Evolutionary conservation across 371 early-diverging fungal species (phyloP).

Genomic region (Batrachochytrium dendrobatidis): DNA sequence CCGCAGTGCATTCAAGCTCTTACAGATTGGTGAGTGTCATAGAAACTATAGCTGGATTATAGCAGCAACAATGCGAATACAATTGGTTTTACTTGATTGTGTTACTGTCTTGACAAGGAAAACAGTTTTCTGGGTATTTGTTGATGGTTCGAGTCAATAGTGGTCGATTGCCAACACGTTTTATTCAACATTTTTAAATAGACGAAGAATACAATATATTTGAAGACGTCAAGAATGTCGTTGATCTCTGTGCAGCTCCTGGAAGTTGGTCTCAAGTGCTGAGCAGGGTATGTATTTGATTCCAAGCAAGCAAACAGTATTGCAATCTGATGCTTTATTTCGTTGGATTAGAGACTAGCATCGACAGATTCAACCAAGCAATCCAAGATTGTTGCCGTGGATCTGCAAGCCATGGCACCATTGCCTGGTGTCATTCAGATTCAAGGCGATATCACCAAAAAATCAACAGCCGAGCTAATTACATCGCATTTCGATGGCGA

Average conservation of each 20-base stretch:
- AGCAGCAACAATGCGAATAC: background rate
- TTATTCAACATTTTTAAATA: constrained; percentile 2
- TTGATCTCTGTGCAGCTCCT: constrained; percentile 99
- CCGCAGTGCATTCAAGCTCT: constrained; percentile 93
- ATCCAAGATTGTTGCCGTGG: constrained; percentile 90
- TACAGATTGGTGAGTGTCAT: constrained; percentile 60
- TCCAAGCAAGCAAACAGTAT: background rate
- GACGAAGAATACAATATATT: constrained; percentile 92
- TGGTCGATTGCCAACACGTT: too few relatives aligned
- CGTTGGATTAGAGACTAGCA: constrained; percentile 23
- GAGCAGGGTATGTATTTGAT: constrained; percentile 11
- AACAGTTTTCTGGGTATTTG: constrained; percentile 6
- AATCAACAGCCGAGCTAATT: constrained; percentile 85
- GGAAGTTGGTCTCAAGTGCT: constrained; percentile 99
- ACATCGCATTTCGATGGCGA: constrained; percentile 79
- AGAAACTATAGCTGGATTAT: background rate
- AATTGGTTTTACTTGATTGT: background rate
- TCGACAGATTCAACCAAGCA: constrained; percentile 26
- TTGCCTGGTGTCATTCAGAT: constrained; percentile 88
- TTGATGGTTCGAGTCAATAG: too few relatives aligned
- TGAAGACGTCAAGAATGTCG: constrained; percentile 79
- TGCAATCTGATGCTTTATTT: background rate
- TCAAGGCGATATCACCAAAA: constrained; percentile 98
- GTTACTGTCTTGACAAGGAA: background rate
- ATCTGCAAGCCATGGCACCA: constrained; percentile 98